Evolutionary conservation across 225 moss, liverwort and hornwort genomes (phyloP), one percentile per base, ranked within the genome.

Genomic region (Rhytidiadelphus loreus): DNA sequence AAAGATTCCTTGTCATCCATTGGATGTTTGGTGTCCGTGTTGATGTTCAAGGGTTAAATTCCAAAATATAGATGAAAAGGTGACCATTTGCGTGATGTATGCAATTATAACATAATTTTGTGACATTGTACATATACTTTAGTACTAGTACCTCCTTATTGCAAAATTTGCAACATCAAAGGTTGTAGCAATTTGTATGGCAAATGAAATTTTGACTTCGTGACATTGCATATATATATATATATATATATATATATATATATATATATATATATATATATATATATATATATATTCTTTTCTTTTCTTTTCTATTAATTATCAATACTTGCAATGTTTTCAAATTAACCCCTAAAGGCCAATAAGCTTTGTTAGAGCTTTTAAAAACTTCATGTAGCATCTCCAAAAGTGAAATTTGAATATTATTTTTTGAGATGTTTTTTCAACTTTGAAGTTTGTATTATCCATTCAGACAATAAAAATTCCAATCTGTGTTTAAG

Each of bases 401-500:
- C 20, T 74, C 0, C 0, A 72, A 2, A 50, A 75, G 20, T 33
- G 21, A 33, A 33, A 21, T 48, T 74, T 74, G 12, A 50, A 32
- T 0, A 50, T 12, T 20, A 7, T 7, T 11, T 48, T 75, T 33
- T 32, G 3, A 33, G 12, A 5, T 1, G 21, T 48, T 39, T 29
- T 74, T 48, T 20, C 48, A 48, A 20, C 20, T 75, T 32, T 48
- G 7, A 75, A 12, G 48, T 48, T 74, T 48, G 7, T 30, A 74
- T 3, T 4, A 20, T 1, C 32, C 6, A 43, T 1, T 41, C 41
- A 15, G 25, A 26, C 4, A 43, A 37, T 5, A 15, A 41, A 70
- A 66, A 16, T 50, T 48, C 1, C 7, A 48, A 30, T 18, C 0
- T 75, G 0, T 13, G 0, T 0, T 50, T 0, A 5, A 75, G 33